Evolutionary conservation across 1,139 yeast species (phyloP), one percentile per base, ranked within the genome.

Genomic region (Yamadazyma mexicana): DNA sequence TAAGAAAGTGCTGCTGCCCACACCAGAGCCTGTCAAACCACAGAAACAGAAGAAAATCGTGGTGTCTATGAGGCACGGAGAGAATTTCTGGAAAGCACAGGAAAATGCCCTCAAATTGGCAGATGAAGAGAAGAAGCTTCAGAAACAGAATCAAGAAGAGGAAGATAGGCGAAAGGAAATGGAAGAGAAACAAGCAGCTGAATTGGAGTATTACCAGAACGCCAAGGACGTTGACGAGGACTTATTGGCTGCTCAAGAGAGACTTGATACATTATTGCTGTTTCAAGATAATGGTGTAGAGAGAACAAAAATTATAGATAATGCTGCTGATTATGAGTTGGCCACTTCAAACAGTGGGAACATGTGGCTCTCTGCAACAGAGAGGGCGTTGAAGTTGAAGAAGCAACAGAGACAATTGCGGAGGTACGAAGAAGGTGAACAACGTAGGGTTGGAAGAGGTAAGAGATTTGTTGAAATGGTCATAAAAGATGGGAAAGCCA

Each of bases 261-360:
- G 91, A 40, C 66, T 92, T 34, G 85, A 86, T 33, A 83, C 80
- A 20, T 66, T 94, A 35, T 66, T 94, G 35, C 77, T 80, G 45
- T 92, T 82, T 59, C 98, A 94, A 58, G 88, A 79, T 2, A 81
- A 92, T 8, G 87, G 95, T 5, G 89, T 91, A 1, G 94, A 88
- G 56, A 73, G 98, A 57, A 92, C 98, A 0, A 81, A 79, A 52
- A 89, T 94, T 47, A 91, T 94, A 32, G 99, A 94, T 56, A 85
- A 88, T 55, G 97, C 95, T 0, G 81, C 96, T 5, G 98, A 94
- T 58, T 92, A 82, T 56, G 94, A 85, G 37, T 46, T 75, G 34
- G 80, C 81, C 0, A 59, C 73, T 4, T 65, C 76, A 0, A 54
- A 66, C 4, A 76, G 77, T 34, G 65, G 77, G 2, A 80, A 73